A percentile compares a stretch with the other conserved stretches of the same genome.
These are phyloP conservation scores for Pseudogymnoascus sp. DNA, from an alignment of 2,329 filamentous ascomycete species.

Conservation along the genomic window DNA sequence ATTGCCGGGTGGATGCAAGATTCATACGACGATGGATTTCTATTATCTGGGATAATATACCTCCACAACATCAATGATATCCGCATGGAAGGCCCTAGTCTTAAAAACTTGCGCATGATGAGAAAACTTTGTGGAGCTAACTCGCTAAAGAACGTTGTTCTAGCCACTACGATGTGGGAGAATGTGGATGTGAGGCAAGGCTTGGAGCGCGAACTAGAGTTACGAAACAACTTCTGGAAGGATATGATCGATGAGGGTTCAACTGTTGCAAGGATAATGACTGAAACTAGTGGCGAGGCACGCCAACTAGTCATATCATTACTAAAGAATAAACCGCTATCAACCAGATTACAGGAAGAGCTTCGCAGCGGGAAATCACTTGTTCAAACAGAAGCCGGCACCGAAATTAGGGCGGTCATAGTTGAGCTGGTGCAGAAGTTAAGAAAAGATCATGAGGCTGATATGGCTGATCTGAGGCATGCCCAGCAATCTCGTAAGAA, in stretches of 20 bases:
- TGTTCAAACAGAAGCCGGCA: conserved; percentile 10
- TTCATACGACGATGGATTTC: conserved; percentile 16
- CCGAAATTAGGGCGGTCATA: not conserved
- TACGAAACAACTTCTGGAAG: conserved; percentile 12
- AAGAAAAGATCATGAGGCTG: not conserved
- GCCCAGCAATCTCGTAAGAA: not conserved
- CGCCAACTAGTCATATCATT: conserved; percentile 1
- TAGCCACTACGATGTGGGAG: conserved; percentile 34
- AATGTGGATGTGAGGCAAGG: conserved; percentile 11
- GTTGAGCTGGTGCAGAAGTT: not conserved
- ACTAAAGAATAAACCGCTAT: not conserved
- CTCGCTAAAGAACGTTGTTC: conserved; percentile 27
- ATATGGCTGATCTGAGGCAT: not conserved
- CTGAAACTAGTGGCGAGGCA: not conserved
- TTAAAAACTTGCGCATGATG: conserved; percentile 31
- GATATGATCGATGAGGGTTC: conserved; percentile 9
- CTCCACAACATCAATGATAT: conserved; percentile 32
- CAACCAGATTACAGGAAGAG: conserved; percentile 6
- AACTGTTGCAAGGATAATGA: not conserved
- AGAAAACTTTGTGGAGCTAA: conserved; percentile 31
- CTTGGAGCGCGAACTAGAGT: conserved; percentile 17
- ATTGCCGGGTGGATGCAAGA: conserved; percentile 27
- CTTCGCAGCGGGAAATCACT: conserved; percentile 8
- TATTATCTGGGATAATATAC: conserved; percentile 26
- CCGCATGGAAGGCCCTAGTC: conserved; percentile 27